phyloP scores from a whole-genome alignment of 2,329 filamentous ascomycete species.

The Samsoniella hepiali region DNA sequence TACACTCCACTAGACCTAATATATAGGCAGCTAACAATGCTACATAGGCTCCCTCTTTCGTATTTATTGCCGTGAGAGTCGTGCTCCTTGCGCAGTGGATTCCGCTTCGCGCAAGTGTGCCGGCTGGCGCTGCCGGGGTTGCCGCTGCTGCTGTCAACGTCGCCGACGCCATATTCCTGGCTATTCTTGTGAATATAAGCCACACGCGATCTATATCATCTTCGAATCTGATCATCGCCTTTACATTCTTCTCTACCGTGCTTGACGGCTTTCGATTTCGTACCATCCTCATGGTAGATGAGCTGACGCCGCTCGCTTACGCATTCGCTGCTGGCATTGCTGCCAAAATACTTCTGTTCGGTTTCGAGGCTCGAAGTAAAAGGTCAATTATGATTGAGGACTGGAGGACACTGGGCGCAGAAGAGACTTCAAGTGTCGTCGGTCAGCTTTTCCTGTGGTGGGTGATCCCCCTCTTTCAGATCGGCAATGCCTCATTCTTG shows the following conservation, averaged over 20 bases:
- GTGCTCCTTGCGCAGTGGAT: slow-evolving; percentile 6
- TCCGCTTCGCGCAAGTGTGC: not conserved
- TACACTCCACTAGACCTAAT: not conserved
- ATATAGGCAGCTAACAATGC: not conserved
- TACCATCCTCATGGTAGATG: slow-evolving; percentile 36
- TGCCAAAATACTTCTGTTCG: slow-evolving; percentile 26
- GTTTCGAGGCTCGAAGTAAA: slow-evolving; percentile 21
- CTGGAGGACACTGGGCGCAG: slow-evolving; percentile 24
- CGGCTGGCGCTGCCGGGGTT: not conserved
- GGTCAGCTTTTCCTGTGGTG: slow-evolving; percentile 24
- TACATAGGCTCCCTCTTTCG: not conserved
- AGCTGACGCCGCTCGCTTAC: slow-evolving; percentile 4
- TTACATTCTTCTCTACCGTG: slow-evolving; percentile 37
- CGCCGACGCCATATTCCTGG: slow-evolving; percentile 25
- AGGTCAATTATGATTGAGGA: slow-evolving; percentile 26
- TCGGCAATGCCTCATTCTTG: slow-evolving; percentile 17
- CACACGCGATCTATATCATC: slow-evolving; percentile 36
- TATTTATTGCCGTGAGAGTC: not conserved
- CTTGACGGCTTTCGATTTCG: slow-evolving; percentile 37
- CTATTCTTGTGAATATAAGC: slow-evolving; percentile 29
- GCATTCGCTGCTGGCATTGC: slow-evolving; percentile 31
- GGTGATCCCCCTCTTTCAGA: slow-evolving; percentile 22
- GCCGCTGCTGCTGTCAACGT: slow-evolving; percentile 28
- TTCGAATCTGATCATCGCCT: slow-evolving; percentile 37
- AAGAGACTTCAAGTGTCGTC: slow-evolving; percentile 29